These are phyloP conservation scores for Rhodotorula sp. DNA, from an alignment of 1,284 basidiomycete species.

Conservation along the genomic window DNA sequence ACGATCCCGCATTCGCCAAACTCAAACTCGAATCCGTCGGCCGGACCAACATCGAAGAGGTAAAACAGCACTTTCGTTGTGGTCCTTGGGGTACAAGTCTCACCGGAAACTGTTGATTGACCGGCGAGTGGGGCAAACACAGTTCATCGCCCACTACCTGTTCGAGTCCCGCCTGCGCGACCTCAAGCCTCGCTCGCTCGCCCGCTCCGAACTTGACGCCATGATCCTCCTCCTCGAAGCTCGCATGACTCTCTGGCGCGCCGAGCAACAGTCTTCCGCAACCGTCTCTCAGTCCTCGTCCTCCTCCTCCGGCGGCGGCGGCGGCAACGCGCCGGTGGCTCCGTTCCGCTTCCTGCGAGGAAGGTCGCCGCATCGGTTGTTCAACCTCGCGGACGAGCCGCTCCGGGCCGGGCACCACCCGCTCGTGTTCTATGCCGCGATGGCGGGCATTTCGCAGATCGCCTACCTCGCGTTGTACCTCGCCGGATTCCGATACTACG, in stretches of 20 bases:
- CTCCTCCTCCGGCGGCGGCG: no score
- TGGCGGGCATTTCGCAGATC: conserved; percentile 11
- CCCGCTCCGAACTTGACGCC: conserved; percentile 26
- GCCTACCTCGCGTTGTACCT: conserved; percentile 17
- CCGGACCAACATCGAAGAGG: conserved; percentile 38
- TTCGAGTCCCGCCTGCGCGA: conserved; percentile 17
- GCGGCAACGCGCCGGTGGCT: background rate
- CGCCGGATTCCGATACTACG: conserved; percentile 37
- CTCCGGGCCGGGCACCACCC: conserved; percentile 30
- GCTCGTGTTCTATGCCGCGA: conserved; percentile 29
- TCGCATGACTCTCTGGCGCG: conserved; percentile 16
- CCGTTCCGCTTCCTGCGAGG: conserved; percentile 34
- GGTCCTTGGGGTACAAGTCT: no score
- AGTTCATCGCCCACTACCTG: conserved; percentile 34
- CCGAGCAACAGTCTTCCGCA: background rate
- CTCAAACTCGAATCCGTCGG: conserved; percentile 32
- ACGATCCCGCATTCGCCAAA: conserved; percentile 20
- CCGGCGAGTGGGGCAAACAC: background rate
- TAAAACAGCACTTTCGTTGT: no score
- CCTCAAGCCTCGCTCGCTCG: conserved; percentile 15
- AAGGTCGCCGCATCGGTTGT: conserved; percentile 15
- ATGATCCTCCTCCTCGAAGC: conserved; percentile 39
- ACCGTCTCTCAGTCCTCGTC: no score
- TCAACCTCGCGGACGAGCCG: conserved; percentile 22
- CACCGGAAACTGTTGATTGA: background rate